Percentiles rank a stretch among this genome's conserved stretches.
These are phyloP conservation scores for Sphagnurus paluster DNA, from an alignment of 1,284 basidiomycete species.

Conservation along the genomic window DNA sequence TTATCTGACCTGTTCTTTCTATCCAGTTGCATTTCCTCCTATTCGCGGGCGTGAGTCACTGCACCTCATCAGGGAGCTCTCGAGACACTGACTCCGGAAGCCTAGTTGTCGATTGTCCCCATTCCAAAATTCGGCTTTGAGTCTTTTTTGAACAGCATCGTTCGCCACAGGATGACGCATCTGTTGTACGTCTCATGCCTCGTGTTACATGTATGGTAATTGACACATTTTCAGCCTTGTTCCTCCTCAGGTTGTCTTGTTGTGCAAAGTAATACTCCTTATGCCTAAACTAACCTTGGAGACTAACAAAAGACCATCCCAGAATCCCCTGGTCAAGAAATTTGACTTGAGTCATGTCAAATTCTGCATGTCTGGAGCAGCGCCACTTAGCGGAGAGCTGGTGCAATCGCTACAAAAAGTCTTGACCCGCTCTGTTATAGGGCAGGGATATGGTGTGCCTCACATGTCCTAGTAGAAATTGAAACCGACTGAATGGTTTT, in stretches of 20 bases:
- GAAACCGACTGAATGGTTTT: constrained; percentile 7
- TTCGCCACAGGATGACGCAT: constrained; percentile 37
- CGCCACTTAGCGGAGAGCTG: constrained; percentile 45
- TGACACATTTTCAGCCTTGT: constrained; percentile 34
- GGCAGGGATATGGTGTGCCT: constrained; percentile 45
- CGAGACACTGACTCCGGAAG: constrained; percentile 6
- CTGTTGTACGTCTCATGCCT: constrained; percentile 32
- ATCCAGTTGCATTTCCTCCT: constrained; percentile 43
- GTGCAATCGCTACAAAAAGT: constrained; percentile 33
- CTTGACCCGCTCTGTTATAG: constrained; percentile 43
- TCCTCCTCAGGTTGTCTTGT: constrained; percentile 46
- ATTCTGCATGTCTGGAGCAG: constrained; percentile 44
- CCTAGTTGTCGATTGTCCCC: constrained; percentile 41
- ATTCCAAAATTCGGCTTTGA: constrained; percentile 46
- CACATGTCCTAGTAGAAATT: not conserved
- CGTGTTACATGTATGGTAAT: not conserved
- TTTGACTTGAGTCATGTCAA: constrained; percentile 43
- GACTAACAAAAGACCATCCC: not conserved
- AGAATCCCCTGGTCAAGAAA: constrained; percentile 38
- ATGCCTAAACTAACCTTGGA: not conserved
- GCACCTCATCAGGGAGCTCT: not conserved
- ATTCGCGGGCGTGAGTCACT: constrained; percentile 40
- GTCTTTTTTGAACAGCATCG: constrained; percentile 38
- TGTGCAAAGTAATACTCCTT: constrained; percentile 48
- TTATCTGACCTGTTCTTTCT: not conserved